Percentiles rank a stretch among this genome's conserved stretches.
Evolutionary conservation across 495 filamentous ascomycete species (phyloP).

Genomic region (Hypoxylon lenormandii): DNA sequence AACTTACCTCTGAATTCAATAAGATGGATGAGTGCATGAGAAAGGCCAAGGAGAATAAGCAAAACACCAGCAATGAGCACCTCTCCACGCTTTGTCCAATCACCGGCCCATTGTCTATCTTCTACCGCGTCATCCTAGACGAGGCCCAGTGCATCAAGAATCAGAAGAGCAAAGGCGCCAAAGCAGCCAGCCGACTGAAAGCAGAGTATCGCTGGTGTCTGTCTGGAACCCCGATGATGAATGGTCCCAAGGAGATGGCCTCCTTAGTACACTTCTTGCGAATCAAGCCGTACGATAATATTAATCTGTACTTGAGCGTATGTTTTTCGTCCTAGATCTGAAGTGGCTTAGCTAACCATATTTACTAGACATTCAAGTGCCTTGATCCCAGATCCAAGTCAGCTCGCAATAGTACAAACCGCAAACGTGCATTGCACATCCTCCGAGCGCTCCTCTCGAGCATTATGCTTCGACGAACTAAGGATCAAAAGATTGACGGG

Average conservation of each 20-base stretch:
- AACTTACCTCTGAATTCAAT: slow-evolving; percentile 76
- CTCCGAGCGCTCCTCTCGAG: slow-evolving; percentile 83
- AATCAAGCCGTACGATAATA: slow-evolving; percentile 79
- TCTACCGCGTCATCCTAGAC: slow-evolving; percentile 87
- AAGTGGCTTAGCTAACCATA: slow-evolving; percentile 10
- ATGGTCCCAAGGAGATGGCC: slow-evolving; percentile 81
- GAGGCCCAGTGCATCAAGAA: slow-evolving; percentile 98
- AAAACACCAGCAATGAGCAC: slow-evolving; percentile 15
- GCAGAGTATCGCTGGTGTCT: slow-evolving; percentile 83
- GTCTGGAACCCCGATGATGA: slow-evolving; percentile 96
- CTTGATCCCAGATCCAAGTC: slow-evolving; percentile 24
- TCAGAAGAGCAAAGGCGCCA: slow-evolving; percentile 72
- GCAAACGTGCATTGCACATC: slow-evolving; percentile 70
- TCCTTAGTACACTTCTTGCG: slow-evolving; percentile 82
- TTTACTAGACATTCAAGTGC: slow-evolving; percentile 47
- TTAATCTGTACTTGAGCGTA: slow-evolving; percentile 65
- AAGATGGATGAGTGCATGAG: slow-evolving; percentile 49
- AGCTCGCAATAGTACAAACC: slow-evolving; percentile 44
- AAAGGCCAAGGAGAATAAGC: slow-evolving; percentile 15
- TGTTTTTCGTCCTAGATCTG: not conserved
- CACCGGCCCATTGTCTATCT: slow-evolving; percentile 74
- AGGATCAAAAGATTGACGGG: slow-evolving; percentile 84
- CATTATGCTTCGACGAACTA: slow-evolving; percentile 84
- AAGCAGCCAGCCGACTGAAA: slow-evolving; percentile 70
- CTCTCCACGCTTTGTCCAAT: slow-evolving; percentile 51